Base-by-base conservation (phyloP, 2,329 filamentous ascomycete species). In the Penicillium sp. region DNA sequence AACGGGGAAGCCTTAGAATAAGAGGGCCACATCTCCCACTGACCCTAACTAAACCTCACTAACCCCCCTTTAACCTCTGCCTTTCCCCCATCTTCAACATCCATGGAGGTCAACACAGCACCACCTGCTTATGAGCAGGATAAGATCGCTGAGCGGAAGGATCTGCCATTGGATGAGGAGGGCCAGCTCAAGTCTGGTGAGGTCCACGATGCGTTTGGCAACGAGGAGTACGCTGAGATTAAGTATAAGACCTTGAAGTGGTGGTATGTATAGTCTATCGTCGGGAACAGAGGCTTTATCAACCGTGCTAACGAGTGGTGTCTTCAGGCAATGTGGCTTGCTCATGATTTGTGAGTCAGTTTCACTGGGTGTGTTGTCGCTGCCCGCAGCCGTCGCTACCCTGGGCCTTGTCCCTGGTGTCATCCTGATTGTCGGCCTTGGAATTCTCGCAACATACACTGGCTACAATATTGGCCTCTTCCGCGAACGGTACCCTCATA, bases 381-480 rank as follows among this genome's bases (percentile, higher is more conserved):
- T 65, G 27, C 63, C 63, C 15, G 39, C 55, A 10, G 61, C 63
- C 10, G 44, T 65, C n/a, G 57, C 63, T 32, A 63, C 62, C n/a
- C 47, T 65, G 41, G 63, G 63, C 16, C 29, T 65, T 7, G 59
- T 63, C 27, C 63, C 63, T 42, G 82, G 80, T 29, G 64, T 83
- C 18, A 76, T 86, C 46, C 69, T 84, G 27, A 81, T 83, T 53
- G 62, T 84, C 50, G 68, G 76, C 16, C 70, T 86, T 9, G 82
- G 83, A 41, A 54, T 82, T 38, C 69, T 86, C 12, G 77, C 83
- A 12, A 81, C 78, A 9, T 86, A 85, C 66, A 84, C 82, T 4
- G 82, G 83, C 42, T 83, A 80, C 62, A 77, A 85, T 9, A 79
- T 86, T 38, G 83, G 80, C 34, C 78, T 83, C 60, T 84, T 86